Evolutionary conservation across 75 land plant genomes (phyloP), one percentile per base, ranked within the genome.

Genomic region (Pinus albicaulis): DNA sequence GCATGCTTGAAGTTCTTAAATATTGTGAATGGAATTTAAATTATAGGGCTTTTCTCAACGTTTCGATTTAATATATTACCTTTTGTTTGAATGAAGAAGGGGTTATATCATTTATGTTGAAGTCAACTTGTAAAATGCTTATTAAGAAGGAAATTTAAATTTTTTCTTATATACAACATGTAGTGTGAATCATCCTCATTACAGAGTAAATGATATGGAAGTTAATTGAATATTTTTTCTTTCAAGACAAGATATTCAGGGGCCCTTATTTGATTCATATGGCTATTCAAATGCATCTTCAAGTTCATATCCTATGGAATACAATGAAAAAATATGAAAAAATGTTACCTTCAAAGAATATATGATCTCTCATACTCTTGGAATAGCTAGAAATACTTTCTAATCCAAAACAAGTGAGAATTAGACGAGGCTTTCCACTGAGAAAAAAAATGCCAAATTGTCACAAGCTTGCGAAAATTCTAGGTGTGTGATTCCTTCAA

Each of bases 221-320:
- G 41, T 52, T 68, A 38, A 68, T 68, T 41, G 44, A 44, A 31
- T n/a, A 0, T 23, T 8, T 2, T 41, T 68, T 36, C 36, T 44
- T 44, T 38, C 71, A 10, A 68, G 48, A 20, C 48, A 68, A 68
- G 71, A 68, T n/a, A 7, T n/a, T 38, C 71, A 41, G n/a, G n/a
- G 34, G 71, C 11, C 22, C n/a, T 22, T 52, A 31, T 0, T 68
- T n/a, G 52, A 68, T 36, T 38, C 48, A 3, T 38, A 23, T 20
- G 71, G 52, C 22, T 19, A 20, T 38, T 38, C 71, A 19, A 68
- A 68, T 68, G 71, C 24, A 68, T 41, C 71, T 68, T 68, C 71
- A 20, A 68, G 71, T 22, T 22, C 71, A 20, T 68, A 48, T 38
- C 41, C 71, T 68, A 68, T 68, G 71, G 71, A 68, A 48, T 68